These are phyloP conservation scores for Neltuma alba DNA, from an alignment of 306 rosid genomes.

Conservation along the genomic window DNA sequence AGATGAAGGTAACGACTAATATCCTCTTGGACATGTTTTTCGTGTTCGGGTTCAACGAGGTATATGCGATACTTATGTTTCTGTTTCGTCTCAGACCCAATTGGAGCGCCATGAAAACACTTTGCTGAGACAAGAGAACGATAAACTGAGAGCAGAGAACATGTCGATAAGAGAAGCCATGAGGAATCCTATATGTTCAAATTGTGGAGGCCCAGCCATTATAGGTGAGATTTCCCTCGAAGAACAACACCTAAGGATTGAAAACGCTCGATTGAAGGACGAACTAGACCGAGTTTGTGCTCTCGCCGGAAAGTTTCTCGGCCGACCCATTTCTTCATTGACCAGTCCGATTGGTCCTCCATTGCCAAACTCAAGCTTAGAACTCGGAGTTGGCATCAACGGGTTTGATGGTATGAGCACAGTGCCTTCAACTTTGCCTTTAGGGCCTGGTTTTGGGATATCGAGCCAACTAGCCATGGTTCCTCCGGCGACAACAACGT, in stretches of 20 bases:
- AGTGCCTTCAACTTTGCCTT: constrained; percentile 59
- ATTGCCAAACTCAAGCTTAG: constrained; percentile 77
- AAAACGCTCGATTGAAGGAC: constrained; percentile 86
- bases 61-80: background rate
- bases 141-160: constrained; percentile 89
- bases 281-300: constrained; percentile 88
- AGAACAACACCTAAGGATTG: constrained; percentile 90
- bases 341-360: constrained; percentile 56
- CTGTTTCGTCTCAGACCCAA: constrained; percentile 69
- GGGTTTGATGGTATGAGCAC: constrained; percentile 64
- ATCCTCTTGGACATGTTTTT: background rate
- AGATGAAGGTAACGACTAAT: constrained; percentile 71
- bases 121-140: constrained; percentile 90
- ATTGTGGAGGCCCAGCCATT: constrained; percentile 90
- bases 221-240: constrained; percentile 83
- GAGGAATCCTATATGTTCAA: constrained; percentile 92
- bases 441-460: constrained; percentile 60
- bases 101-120: constrained; percentile 94
- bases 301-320: constrained; percentile 83
- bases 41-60: constrained; percentile 12
- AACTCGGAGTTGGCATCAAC: constrained; percentile 89
- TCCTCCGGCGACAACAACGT: constrained; percentile 4
- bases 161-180: constrained; percentile 93
- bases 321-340: constrained; percentile 73
- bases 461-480: constrained; percentile 49